Conservation (phyloP, 2,329 filamentous ascomycete genomes). For the Penicillium sp. region DNA sequence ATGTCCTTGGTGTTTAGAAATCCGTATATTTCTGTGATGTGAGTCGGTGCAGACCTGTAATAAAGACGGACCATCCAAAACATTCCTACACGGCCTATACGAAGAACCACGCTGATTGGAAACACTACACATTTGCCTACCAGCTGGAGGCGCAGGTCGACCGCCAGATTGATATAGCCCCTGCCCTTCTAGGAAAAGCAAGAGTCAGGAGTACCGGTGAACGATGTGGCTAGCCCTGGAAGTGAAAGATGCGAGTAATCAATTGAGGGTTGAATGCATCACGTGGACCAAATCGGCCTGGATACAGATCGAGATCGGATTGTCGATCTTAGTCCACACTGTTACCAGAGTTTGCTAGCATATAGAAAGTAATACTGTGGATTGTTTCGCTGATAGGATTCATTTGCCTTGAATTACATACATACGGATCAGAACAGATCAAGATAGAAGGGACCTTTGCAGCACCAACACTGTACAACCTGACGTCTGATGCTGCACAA, state of each 20-base stretch:
- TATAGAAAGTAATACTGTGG: background rate
- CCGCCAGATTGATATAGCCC: background rate
- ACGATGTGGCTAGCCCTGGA: background rate
- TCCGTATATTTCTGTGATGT: too few species aligned
- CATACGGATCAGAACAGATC: conserved; percentile 17
- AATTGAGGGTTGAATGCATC: background rate
- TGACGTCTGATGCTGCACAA: conserved; percentile 4
- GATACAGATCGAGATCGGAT: background rate
- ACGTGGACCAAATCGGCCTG: background rate
- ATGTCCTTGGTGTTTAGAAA: too few species aligned
- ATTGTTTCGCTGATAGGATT: background rate
- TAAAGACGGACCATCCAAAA: too few species aligned
- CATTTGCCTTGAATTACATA: conserved; percentile 27
- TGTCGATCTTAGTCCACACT: background rate
- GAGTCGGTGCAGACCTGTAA: too few species aligned
- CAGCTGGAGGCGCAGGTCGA: background rate
- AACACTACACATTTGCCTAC: too few species aligned
- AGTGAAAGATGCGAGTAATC: background rate
- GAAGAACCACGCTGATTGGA: too few species aligned
- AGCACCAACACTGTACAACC: conserved; percentile 7
- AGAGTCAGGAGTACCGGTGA: background rate
- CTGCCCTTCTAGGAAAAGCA: background rate
- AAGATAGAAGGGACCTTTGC: conserved; percentile 7
- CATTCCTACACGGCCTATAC: too few species aligned
- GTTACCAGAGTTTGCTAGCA: background rate